These are phyloP conservation scores for Yamadazyma olivae DNA, from an alignment of 805 yeast genomes.

Conservation along the genomic window DNA sequence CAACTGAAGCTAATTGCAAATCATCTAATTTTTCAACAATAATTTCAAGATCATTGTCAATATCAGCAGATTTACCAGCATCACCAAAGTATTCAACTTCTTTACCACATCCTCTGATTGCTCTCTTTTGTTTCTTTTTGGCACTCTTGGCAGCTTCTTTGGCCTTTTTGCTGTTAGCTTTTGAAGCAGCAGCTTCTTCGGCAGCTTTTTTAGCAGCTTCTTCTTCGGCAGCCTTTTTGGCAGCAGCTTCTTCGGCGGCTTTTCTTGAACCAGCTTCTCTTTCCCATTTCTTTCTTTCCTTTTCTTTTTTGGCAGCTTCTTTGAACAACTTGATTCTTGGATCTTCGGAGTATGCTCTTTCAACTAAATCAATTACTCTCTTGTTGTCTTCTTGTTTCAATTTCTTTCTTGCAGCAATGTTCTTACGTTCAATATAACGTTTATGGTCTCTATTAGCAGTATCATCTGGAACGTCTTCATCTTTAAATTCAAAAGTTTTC, in stretches of 20 bases:
- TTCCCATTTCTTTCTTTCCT: conserved; percentile 96
- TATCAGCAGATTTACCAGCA: conserved; percentile 59
- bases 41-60: conserved; percentile 77
- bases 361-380: conserved; percentile 80
- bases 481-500: conserved; percentile 97
- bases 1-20: conserved; percentile 69
- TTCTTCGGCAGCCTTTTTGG: conserved; percentile 85
- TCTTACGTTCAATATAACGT: conserved; percentile 97
- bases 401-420: conserved; percentile 94
- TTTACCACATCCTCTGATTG: conserved; percentile 77
- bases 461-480: conserved; percentile 99
- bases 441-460: conserved; percentile 99
- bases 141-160: conserved; percentile 97
- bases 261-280: conserved; percentile 96
- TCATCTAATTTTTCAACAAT: conserved; percentile 82
- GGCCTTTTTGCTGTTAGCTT: conserved; percentile 67
- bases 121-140: conserved; percentile 95
- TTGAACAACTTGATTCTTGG: conserved; percentile 94
- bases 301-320: conserved; percentile 91
- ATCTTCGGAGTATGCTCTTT: conserved; percentile 84
- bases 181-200: conserved; percentile 60
- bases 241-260: conserved; percentile 90
- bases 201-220: conserved; percentile 74
- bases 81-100: conserved; percentile 84
- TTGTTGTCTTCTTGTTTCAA: conserved; percentile 96